phyloP scores from a whole-genome alignment of 768 basidiomycete species.

The Termitomyces bulborhizus region DNA sequence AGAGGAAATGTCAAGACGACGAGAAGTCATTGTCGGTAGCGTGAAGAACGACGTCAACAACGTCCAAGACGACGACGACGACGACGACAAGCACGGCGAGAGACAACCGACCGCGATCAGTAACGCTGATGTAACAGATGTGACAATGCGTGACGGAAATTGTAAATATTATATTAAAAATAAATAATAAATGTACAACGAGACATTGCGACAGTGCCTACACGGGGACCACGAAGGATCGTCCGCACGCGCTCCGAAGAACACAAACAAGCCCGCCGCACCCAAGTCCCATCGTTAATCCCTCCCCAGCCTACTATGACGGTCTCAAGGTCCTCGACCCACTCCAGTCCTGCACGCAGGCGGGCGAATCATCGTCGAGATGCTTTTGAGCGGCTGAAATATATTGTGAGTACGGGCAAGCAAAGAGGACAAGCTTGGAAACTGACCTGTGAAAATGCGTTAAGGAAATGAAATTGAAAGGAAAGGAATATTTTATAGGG shows the following conservation, averaged over 20 bases:
- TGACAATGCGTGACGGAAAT: neutral
- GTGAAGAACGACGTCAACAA: neutral
- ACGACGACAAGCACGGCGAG: conserved; percentile 5
- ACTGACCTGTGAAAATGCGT: conserved; percentile 48
- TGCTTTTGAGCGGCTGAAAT: conserved; percentile 71
- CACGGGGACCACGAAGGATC: conserved; percentile 59
- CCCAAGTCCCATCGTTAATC: conserved; percentile 79
- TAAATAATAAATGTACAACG: conserved; percentile 61
- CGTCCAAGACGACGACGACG: conserved; percentile 5
- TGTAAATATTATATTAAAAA: no score
- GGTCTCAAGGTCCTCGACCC: conserved; percentile 87
- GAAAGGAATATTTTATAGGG: conserved; percentile 6
- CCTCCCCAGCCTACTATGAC: conserved; percentile 76
- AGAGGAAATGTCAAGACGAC: conserved; percentile 72
- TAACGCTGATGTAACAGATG: conserved; percentile 6
- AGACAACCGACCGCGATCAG: conserved; percentile 1
- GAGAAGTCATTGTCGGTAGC: conserved; percentile 44
- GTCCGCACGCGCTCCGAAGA: conserved; percentile 24
- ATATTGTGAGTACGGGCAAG: conserved; percentile 12
- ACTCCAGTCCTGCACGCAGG: conserved; percentile 56
- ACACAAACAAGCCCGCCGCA: conserved; percentile 48
- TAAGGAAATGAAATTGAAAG: neutral
- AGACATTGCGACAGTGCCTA: conserved; percentile 85
- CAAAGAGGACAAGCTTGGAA: no score
- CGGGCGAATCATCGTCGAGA: conserved; percentile 81